Evolutionary conservation across 192 early-diverging fungal genomes (phyloP), one percentile per base, ranked within the genome.

Genomic region (Coemansia sp.): DNA sequence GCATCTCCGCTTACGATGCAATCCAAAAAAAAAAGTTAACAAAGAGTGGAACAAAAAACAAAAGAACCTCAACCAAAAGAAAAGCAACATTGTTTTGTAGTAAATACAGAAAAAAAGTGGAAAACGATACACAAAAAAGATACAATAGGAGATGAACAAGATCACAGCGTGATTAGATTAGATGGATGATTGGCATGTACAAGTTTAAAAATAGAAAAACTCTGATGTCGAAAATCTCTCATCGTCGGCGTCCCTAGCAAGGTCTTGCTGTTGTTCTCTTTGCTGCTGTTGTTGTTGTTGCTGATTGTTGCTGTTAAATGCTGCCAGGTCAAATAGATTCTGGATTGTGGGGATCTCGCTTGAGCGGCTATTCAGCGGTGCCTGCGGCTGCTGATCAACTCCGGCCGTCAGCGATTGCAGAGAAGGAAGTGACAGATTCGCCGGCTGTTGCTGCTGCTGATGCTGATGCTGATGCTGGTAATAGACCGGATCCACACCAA

Each of bases 311-410:
- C 41, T 66, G 42, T 48, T 48, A 4, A 45, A 37, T n/a, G 66
- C n/a, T 6, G 62, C 68, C 42, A 70, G 16, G 26, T 63, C 56
- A 41, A 70, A 70, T 32, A 70, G 39, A 55, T 45, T 63, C 45
- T 70, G 68, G 45, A 70, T 70, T 16, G 68, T 63, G 11, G 68
- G 68, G 19, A 70, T 70, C 15, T 64, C 48, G 22, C 51, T 54
- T 11, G 26, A 11, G 8, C 51, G 51, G 37, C 48, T 45, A 13
- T 5, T 22, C 7, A 37, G 37, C 8, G 39, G 12, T 7, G 37
- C 12, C 41, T 21, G 21, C 12, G 9, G 48, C 15, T 41, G 37
- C 48, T 54, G 46, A 5, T 7, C 49, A 21, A 42, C 39, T 8
- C 48, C 49, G 11, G n/a, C 46, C 10, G 36, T 52, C 41, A 49